Evolutionary conservation across 768 basidiomycete genomes (phyloP), one percentile per base, ranked within the genome.

Genomic region (Rhizopogon rudus): DNA sequence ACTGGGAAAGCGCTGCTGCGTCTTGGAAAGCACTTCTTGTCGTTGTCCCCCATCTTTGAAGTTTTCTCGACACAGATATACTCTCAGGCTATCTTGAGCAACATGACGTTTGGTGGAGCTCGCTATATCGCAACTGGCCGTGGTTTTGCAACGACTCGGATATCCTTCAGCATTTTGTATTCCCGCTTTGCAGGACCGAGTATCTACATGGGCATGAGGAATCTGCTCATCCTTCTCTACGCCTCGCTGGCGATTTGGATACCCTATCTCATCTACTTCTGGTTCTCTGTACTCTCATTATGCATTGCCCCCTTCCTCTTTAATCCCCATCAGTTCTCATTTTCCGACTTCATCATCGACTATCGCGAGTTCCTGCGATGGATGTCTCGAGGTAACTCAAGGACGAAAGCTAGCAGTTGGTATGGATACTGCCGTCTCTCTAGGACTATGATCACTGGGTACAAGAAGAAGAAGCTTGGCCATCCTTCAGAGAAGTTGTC

Each of bases 261-360:
- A 55, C 91, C 92, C 5, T 88, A 93, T 73, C 77, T 98, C 63
- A 92, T 96, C 73, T 99, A 98, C 80, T 99, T 98, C 84, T 98
- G 96, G 96, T 81, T 93, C 69, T 96, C 97, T 14, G 93, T 98
- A 55, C 71, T 95, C 56, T 94, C 95, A 9, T 83, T 99, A 17
- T 96, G 93, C 73, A 81, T 98, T 62, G 93, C 97, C 37, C 97
- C 97, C 0, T 99, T 98, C 85, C 60, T 99, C 57, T 99, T 99
- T 84, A 99, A 99, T 74, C 97, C 97, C n/a, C 96, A 99, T 72
- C 97, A 98, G 71, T 99, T 98, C 81, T 92, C 93, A 9, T 92
- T 87, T 69, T 74, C 92, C 63, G 97, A 99, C 74, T 99, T 96
- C 74, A 88, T 98, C 74, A 93, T 98, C 68, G 97, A 99, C 73